Conservation (phyloP, 2,329 filamentous ascomycete species). For the Cercospora sp. region DNA sequence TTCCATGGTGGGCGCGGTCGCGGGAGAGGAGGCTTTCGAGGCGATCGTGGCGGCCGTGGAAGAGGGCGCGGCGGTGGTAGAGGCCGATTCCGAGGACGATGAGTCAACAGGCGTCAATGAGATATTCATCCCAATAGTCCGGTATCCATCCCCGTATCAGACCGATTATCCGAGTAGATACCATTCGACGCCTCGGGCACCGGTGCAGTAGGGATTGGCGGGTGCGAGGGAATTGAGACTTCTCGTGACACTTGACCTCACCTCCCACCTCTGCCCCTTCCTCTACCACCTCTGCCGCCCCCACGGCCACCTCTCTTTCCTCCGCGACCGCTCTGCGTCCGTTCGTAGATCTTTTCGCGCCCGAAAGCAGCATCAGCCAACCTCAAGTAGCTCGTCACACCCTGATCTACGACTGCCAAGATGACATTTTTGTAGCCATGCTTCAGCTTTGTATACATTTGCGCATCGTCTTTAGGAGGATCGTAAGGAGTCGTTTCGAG, state of each 20-base stretch:
- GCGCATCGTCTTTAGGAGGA: slow-evolving; percentile 50
- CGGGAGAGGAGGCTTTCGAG: slow-evolving; percentile 29
- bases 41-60: slow-evolving; percentile 29
- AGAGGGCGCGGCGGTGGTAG: slow-evolving; percentile 19
- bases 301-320: slow-evolving; percentile 42
- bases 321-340: slow-evolving; percentile 44
- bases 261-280: slow-evolving; percentile 37
- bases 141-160: neutral
- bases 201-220: neutral
- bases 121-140: neutral
- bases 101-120: neutral
- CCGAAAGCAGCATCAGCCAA: slow-evolving; percentile 78
- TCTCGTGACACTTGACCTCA: neutral
- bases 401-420: slow-evolving; percentile 84
- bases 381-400: slow-evolving; percentile 82
- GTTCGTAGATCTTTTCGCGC: slow-evolving; percentile 66
- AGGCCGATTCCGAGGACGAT: slow-evolving; percentile 20
- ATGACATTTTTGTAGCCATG: slow-evolving; percentile 82
- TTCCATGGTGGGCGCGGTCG: slow-evolving; percentile 27
- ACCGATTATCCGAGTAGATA: neutral
- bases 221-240: neutral
- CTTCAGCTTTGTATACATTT: slow-evolving; percentile 75
- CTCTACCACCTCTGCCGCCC: slow-evolving; percentile 40
- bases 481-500: slow-evolving; percentile 72
- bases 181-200: neutral